These are phyloP conservation scores for Entomophthora muscae DNA, from an alignment of 371 early-diverging fungal genomes.

Conservation along the genomic window DNA sequence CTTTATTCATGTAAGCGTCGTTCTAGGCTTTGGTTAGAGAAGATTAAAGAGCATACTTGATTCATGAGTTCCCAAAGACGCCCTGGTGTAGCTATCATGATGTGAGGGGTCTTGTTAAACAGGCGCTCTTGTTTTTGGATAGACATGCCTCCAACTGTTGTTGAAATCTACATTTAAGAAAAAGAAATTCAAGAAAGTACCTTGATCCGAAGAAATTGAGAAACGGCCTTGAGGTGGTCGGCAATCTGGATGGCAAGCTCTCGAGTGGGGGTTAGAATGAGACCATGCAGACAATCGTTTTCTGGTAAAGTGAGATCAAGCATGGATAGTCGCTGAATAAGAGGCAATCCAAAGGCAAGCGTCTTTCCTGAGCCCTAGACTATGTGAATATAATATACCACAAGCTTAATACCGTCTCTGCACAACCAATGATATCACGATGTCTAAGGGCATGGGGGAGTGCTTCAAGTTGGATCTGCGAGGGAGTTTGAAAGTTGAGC, in stretches of 20 bases:
- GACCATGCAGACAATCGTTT: slow-evolving; percentile 19
- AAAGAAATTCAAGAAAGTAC: no score
- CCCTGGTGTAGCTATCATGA: slow-evolving; percentile 96
- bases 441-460: slow-evolving; percentile 50
- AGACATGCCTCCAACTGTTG: slow-evolving; percentile 90
- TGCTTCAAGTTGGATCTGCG: slow-evolving; percentile 83
- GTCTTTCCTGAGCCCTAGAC: slow-evolving; percentile 81
- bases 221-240: slow-evolving; percentile 45
- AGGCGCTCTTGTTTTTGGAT: slow-evolving; percentile 73
- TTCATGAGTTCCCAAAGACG: slow-evolving; percentile 85
- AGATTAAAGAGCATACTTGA: slow-evolving; percentile 21
- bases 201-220: slow-evolving; percentile 30
- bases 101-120: slow-evolving; percentile 45
- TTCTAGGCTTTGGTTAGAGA: slow-evolving; percentile 15
- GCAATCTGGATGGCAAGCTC: slow-evolving; percentile 83
- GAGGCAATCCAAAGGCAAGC: slow-evolving; percentile 79
- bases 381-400: neutral
- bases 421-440: slow-evolving; percentile 91
- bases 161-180: slow-evolving; percentile 26
- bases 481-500: slow-evolving; percentile 61
- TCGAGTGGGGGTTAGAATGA: slow-evolving; percentile 80
- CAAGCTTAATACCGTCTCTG: slow-evolving; percentile 60
- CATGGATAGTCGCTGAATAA: slow-evolving; percentile 37
- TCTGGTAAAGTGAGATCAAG: slow-evolving; percentile 16
- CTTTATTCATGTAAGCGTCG: slow-evolving; percentile 25